phyloP scores from a whole-genome alignment of 306 rosid genomes.

The Astragalus glycyphyllos region DNA sequence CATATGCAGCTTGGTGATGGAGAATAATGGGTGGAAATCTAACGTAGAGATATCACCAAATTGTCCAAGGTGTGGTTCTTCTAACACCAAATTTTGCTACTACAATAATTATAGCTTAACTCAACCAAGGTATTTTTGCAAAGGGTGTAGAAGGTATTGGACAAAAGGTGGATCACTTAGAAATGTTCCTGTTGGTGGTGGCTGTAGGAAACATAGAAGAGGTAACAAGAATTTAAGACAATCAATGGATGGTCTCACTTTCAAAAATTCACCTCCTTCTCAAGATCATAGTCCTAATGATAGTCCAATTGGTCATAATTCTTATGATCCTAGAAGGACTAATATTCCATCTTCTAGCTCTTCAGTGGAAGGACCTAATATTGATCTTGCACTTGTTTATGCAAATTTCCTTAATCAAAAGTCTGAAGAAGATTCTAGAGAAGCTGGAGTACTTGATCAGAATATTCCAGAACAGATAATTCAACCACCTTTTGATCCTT shows the following conservation, averaged over 20 bases:
- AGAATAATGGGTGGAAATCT: constrained; percentile 65
- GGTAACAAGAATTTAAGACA: constrained; percentile 43
- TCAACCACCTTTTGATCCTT: constrained; percentile 46
- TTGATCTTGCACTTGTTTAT: constrained; percentile 79
- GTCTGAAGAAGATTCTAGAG: constrained; percentile 35
- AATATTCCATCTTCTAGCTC: constrained; percentile 45
- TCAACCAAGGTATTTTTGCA: constrained; percentile 86
- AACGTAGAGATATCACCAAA: constrained; percentile 67
- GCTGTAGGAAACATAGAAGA: constrained; percentile 57
- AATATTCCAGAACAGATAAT: constrained; percentile 36
- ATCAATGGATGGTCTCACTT: constrained; percentile 38
- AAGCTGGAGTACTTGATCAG: constrained; percentile 26
- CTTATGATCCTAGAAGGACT: constrained; percentile 41
- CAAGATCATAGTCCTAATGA: background rate
- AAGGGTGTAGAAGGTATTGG: constrained; percentile 82
- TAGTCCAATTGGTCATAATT: background rate
- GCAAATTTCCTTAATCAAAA: constrained; percentile 79
- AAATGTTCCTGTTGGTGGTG: constrained; percentile 77
- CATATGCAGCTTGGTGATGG: constrained; percentile 57
- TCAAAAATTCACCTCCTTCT: constrained; percentile 37
- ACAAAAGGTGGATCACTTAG: constrained; percentile 88
- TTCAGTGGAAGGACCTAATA: constrained; percentile 56
- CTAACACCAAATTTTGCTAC: constrained; percentile 83
- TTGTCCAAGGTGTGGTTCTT: constrained; percentile 81
- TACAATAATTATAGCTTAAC: constrained; percentile 88